Evolutionary conservation across 2,329 filamentous ascomycete species (phyloP).

Genomic region (Cryphonectria japonica): DNA sequence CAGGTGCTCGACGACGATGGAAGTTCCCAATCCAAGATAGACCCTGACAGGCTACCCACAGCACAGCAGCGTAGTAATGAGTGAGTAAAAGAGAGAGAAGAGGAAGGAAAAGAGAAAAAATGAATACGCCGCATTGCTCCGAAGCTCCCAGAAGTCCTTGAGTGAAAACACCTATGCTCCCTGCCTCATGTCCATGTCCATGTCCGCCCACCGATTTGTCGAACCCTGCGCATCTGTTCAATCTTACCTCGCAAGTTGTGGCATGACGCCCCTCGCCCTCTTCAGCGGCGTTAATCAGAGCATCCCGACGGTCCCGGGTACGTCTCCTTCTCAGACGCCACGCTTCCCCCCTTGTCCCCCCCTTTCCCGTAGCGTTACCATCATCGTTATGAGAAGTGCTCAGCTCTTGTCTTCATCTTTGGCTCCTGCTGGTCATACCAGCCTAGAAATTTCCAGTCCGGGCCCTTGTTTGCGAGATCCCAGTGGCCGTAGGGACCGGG

Average conservation of each 20-base stretch:
- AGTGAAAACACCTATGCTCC: background rate
- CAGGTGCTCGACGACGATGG: background rate
- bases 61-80: background rate
- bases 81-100: background rate
- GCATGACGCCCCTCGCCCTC: background rate
- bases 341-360: background rate
- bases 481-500: constrained; percentile 29
- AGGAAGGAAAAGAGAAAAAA: background rate
- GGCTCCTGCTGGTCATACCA: constrained; percentile 30
- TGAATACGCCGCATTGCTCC: background rate
- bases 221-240: background rate
- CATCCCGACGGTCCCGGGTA: background rate
- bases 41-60: background rate
- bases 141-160: background rate
- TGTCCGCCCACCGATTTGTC: background rate
- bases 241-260: background rate
- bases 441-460: constrained; percentile 30
- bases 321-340: background rate
- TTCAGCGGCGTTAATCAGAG: background rate
- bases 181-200: background rate
- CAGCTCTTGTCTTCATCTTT: constrained; percentile 26
- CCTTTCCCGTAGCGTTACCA: background rate
- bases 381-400: constrained; percentile 20
- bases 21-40: background rate
- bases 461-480: constrained; percentile 29